Percentiles rank a stretch among this genome's conserved stretches.
phyloP scores from a whole-genome alignment of 805 yeast genomes.

The Nakazawaea ishiwadae region DNA sequence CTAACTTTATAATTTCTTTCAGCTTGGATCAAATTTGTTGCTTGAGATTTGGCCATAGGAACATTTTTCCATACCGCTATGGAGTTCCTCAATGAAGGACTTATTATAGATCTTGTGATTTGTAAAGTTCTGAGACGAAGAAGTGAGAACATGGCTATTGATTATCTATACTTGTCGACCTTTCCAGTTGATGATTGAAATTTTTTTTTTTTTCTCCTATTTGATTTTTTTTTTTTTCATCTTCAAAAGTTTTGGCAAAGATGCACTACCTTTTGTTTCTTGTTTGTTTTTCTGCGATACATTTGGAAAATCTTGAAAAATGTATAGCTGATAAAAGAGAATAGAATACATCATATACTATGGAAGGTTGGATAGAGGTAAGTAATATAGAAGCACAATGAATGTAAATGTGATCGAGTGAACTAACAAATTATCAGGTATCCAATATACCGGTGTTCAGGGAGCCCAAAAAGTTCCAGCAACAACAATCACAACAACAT shows the following conservation, averaged over 20 bases:
- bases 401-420: too few relatives aligned
- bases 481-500: slow-evolving; percentile 16
- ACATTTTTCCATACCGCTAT: slow-evolving; percentile 14
- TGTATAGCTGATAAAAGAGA: too few relatives aligned
- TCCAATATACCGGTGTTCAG: slow-evolving; percentile 24
- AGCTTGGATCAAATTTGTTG: slow-evolving; percentile 9
- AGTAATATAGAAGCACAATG: too few relatives aligned
- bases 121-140: neutral
- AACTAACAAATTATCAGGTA: slow-evolving; percentile 21
- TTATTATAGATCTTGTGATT: neutral
- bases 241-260: too few relatives aligned
- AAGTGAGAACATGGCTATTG: slow-evolving; percentile 2
- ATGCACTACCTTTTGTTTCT: neutral
- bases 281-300: too few relatives aligned
- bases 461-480: slow-evolving; percentile 19
- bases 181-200: neutral
- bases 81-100: neutral
- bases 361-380: slow-evolving; percentile 53
- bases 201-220: neutral
- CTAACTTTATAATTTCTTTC: slow-evolving; percentile 83
- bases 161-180: neutral
- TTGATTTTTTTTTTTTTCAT: too few relatives aligned
- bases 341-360: slow-evolving; percentile 17
- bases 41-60: slow-evolving; percentile 17
- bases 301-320: too few relatives aligned